A percentile compares a stretch with the other conserved stretches of the same genome.
Conservation (phyloP, 495 filamentous ascomycete species). For the Aspergillus haitiensis region DNA sequence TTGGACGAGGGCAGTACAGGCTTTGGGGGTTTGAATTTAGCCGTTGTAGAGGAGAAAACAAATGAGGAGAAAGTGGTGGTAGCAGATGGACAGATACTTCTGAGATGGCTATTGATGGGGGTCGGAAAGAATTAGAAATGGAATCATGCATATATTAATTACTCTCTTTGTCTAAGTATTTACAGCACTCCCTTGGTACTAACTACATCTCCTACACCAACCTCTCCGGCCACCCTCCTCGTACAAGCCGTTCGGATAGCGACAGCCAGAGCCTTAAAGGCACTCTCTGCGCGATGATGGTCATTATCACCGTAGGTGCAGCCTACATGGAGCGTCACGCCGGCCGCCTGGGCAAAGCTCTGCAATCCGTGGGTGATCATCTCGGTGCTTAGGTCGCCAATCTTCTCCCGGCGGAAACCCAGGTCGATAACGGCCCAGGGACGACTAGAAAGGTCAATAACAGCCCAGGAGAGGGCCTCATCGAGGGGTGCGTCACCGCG, state of each 20-base stretch:
- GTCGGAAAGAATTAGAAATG: neutral
- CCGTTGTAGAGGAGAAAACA: neutral
- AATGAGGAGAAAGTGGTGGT: no score
- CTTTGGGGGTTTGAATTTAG: conserved; percentile 30
- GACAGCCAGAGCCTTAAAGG: conserved; percentile 93
- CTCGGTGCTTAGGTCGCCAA: conserved; percentile 88
- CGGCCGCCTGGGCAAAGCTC: conserved; percentile 87
- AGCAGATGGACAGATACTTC: no score
- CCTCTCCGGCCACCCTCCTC: conserved; percentile 66
- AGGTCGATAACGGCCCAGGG: conserved; percentile 81
- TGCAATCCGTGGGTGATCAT: conserved; percentile 96
- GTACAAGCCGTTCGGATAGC: conserved; percentile 75
- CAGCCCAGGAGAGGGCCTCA: conserved; percentile 90
- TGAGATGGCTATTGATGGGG: no score
- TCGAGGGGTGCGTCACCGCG: conserved; percentile 89
- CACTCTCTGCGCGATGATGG: conserved; percentile 94
- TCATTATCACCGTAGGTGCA: conserved; percentile 87
- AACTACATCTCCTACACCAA: conserved; percentile 84
- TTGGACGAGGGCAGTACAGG: conserved; percentile 52
- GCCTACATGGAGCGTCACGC: conserved; percentile 92
- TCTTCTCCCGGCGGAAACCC: conserved; percentile 82
- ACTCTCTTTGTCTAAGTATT: neutral
- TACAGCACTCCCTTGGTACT: conserved; percentile 89
- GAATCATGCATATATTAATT: neutral
- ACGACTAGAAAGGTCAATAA: conserved; percentile 90